Evolutionary conservation across 164 flowering plant species (phyloP), one percentile per base, ranked within the genome.

Genomic region (Dillenia suffruticosa): DNA sequence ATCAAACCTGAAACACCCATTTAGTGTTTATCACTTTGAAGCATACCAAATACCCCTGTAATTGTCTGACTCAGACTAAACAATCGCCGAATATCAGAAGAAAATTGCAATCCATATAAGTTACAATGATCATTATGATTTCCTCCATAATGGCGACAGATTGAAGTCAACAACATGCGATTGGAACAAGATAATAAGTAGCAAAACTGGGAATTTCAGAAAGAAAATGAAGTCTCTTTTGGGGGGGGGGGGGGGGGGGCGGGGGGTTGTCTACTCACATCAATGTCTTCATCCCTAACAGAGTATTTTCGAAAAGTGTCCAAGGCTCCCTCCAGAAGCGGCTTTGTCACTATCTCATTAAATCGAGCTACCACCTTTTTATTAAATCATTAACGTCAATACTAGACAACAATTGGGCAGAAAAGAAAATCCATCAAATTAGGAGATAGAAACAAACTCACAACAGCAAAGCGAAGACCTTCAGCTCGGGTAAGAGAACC

Each of bases 271-370:
- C 12, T 47, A 74, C 86, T 46, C 71, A 93, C 97, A 66, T 93
- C 98, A 14, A 93, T 64, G 55, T 93, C 87, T 68, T 87, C 92
- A 50, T 93, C 98, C 68, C 64, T 76, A 56, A 93, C 91, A 43
- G 86, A 83, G 64, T 90, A 85, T 70, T 72, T 87, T 70, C 74
- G 81, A 82, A 90, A 90, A 62, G 97, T 87, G 0, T 79, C 88
- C 76, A 93, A 61, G 64, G 98, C 98, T 63, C 98, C 98, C 63
- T 90, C 96, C 74, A 93, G 68, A 53, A 93, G 80, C 58, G 61
- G 85, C 80, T 61, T 89, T 9, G 98, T 93, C 57, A 93, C 85
- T 50, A 93, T 75, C 81, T 93, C 98, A 72, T 90, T 93, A 63
- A 93, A 93, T 57, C 97, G 78, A 12, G 95, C 96, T 44, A 90